These are phyloP conservation scores for Cytospora piceae DNA, from an alignment of 2,329 filamentous ascomycete species.

Conservation along the genomic window DNA sequence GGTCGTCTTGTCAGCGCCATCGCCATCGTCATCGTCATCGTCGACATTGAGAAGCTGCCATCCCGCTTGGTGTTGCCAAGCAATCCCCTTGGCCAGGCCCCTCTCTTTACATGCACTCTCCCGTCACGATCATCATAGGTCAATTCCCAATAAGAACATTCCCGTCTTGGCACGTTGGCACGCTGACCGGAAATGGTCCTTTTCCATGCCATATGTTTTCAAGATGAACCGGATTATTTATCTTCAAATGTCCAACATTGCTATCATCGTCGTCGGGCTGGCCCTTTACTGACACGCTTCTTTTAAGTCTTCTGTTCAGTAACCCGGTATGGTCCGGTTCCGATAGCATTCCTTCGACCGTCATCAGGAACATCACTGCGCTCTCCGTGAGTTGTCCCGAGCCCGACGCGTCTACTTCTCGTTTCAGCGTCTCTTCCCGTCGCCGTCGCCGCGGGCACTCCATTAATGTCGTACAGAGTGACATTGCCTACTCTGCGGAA, in stretches of 20 bases:
- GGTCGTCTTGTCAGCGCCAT: neutral
- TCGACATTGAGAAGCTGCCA: neutral
- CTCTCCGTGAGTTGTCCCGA: constrained; percentile 51
- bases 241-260: neutral
- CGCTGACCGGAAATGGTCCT: neutral
- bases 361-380: constrained; percentile 61
- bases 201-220: neutral
- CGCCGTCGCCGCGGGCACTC: neutral
- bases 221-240: neutral
- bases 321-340: constrained; percentile 59
- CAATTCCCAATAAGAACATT: neutral
- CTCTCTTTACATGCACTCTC: neutral
- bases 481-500: constrained; percentile 57
- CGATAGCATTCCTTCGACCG: constrained; percentile 54
- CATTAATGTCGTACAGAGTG: constrained; percentile 37
- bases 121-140: neutral
- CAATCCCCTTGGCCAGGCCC: neutral
- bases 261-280: constrained; percentile 10
- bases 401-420: constrained; percentile 2
- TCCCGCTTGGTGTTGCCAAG: neutral
- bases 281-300: constrained; percentile 16
- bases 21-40: neutral
- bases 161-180: neutral
- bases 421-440: neutral
- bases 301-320: constrained; percentile 60